phyloP scores from a whole-genome alignment of 805 yeast genomes.

The Hanseniaspora nectarophila region DNA sequence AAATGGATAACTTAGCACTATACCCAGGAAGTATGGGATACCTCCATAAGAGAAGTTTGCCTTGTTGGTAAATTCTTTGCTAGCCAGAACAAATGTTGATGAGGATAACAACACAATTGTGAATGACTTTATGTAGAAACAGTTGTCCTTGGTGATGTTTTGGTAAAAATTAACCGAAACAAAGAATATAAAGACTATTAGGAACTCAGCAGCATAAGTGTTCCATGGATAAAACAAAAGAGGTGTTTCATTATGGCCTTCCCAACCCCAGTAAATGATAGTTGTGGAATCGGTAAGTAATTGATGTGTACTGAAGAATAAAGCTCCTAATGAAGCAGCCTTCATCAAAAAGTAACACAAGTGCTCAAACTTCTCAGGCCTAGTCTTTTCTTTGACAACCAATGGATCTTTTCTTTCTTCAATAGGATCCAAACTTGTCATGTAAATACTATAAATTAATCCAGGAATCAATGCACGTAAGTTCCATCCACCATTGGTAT shows the following conservation, averaged over 20 bases:
- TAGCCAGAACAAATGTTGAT: constrained; percentile 24
- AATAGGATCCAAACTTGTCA: constrained; percentile 35
- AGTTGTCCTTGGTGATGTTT: constrained; percentile 12
- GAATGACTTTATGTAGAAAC: constrained; percentile 16
- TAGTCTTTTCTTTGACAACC: not conserved
- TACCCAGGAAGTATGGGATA: constrained; percentile 47
- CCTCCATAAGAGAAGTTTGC: constrained; percentile 48
- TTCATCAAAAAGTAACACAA: constrained; percentile 19
- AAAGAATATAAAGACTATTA: constrained; percentile 32
- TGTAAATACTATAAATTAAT: constrained; percentile 41
- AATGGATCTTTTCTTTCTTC: not conserved
- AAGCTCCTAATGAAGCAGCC: constrained; percentile 63
- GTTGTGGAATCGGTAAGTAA: constrained; percentile 75
- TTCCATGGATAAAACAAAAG: constrained; percentile 61
- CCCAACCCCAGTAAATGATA: constrained; percentile 91
- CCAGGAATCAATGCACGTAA: constrained; percentile 56
- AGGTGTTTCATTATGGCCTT: constrained; percentile 79
- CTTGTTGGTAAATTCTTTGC: constrained; percentile 22
- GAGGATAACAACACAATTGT: constrained; percentile 23
- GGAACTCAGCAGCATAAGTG: constrained; percentile 40
- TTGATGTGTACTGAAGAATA: constrained; percentile 60
- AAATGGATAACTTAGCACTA: constrained; percentile 52
- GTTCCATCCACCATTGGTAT: constrained; percentile 77
- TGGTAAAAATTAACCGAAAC: constrained; percentile 39
- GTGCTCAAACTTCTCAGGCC: too few relatives aligned